Evolutionary conservation across 805 yeast genomes (phyloP), one percentile per base, ranked within the genome.

Genomic region (Ogataea nitratoaversa): DNA sequence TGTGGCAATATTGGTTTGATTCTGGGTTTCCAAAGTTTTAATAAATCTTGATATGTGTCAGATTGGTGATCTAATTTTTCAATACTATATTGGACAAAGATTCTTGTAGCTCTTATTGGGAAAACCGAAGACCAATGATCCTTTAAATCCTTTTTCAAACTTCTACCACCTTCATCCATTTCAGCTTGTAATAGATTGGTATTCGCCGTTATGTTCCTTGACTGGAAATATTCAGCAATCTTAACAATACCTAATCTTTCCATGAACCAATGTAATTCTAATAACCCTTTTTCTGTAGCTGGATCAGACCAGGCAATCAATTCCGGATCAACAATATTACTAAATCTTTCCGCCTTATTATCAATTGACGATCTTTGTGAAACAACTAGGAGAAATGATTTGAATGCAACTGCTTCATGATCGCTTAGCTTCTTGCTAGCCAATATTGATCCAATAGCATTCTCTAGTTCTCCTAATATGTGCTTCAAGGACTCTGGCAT

Each of bases 191-290:
- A 61, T 38, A 95, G 63, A 60, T 89, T 79, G 2, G 95, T 84
- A 20, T 71, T 64, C 4, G 90, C 87, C 1, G 84, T 75, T 24
- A 95, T 90, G 5, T 86, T 85, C 49, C 98, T 71, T 7, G 77
- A 74, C 46, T 82, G 81, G 63, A 95, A 93, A 57, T 93, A 93
- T 43, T 84, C 84, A 0, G 97, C 95, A 55, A 93, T 95, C 57
- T 81, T 80, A 3, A 89, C 98, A 40, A 93, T 87, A 2, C 99
- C 99, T 37, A 95, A 74, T 53, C 97, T 75, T 63, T 90, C 98
- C 98, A 93, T 91, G 53, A 93, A 93, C 98, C 98, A 93, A 45
- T 88, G 96, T 33, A 95, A 70, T 56, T 91, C 95, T 55, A 82
- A 69, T 22, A 93, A 67, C 0, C 97, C 97, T 56, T 88, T 88